phyloP scores from a whole-genome alignment of 2,329 filamentous ascomycete species.

The Thelonectria olida region DNA sequence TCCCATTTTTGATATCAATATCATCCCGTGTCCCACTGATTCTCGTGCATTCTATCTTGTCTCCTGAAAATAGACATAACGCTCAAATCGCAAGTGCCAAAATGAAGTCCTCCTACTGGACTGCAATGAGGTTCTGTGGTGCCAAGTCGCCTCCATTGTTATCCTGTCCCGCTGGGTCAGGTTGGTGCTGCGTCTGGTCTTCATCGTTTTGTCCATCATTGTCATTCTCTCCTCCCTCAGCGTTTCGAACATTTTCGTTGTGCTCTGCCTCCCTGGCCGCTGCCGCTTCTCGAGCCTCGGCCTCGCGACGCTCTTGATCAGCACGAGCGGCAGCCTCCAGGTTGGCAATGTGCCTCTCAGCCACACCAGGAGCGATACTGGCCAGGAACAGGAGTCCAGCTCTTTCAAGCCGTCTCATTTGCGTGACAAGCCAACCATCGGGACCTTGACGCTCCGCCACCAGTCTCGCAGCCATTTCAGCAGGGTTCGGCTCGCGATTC shows the following conservation, averaged over 20 bases:
- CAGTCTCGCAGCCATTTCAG: slow-evolving; percentile 62
- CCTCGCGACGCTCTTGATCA: slow-evolving; percentile 55
- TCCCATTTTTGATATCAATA: slow-evolving; percentile 27
- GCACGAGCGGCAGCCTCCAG: slow-evolving; percentile 61
- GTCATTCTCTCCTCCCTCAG: slow-evolving; percentile 17
- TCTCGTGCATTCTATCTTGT: slow-evolving; percentile 17
- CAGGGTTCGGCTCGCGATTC: slow-evolving; percentile 53
- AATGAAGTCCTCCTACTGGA: slow-evolving; percentile 18
- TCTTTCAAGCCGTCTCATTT: slow-evolving; percentile 65
- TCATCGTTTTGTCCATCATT: slow-evolving; percentile 15
- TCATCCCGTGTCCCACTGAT: slow-evolving; percentile 28
- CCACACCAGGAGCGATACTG: slow-evolving; percentile 72
- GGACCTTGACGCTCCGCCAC: slow-evolving; percentile 50
- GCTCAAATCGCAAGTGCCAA: slow-evolving; percentile 13
- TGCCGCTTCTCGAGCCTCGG: slow-evolving; percentile 47
- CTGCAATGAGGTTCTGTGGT: slow-evolving; percentile 34
- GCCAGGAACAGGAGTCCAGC: slow-evolving; percentile 71
- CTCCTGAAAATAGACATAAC: slow-evolving; percentile 1
- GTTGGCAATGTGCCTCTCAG: slow-evolving; percentile 70
- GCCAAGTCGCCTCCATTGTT: slow-evolving; percentile 26
- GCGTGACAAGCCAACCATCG: slow-evolving; percentile 46
- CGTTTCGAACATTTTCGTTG: slow-evolving; percentile 34
- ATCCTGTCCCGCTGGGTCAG: slow-evolving; percentile 26
- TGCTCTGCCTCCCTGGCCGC: slow-evolving; percentile 38
- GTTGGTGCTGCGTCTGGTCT: slow-evolving; percentile 21